Percentiles rank a stretch among this genome's conserved stretches.
phyloP scores from a whole-genome alignment of 1,284 basidiomycete genomes.

The Microbotryomycetes sp. region DNA sequence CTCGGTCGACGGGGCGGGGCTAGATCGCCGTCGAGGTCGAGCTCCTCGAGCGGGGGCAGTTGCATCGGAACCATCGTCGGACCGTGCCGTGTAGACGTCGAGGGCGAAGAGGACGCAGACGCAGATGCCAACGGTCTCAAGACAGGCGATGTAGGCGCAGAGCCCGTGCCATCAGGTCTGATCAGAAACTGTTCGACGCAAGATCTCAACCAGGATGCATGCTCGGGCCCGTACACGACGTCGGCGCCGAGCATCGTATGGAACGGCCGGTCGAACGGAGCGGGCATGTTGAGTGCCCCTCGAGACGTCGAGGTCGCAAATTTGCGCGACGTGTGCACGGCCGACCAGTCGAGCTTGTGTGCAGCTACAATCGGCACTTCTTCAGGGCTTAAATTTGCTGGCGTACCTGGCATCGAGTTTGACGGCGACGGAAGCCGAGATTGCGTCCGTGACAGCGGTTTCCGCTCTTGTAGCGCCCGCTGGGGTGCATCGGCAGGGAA shows the following conservation, averaged over 20 bases:
- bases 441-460: not conserved
- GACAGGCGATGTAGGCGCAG: not conserved
- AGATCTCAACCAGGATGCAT: constrained; percentile 59
- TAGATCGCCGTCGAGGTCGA: not conserved
- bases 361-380: constrained; percentile 10
- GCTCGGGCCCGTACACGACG: constrained; percentile 63
- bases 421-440: not conserved
- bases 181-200: constrained; percentile 54
- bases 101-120: no score
- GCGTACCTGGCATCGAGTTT: not conserved
- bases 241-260: constrained; percentile 70
- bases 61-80: not conserved
- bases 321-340: constrained; percentile 21
- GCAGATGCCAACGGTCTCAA: no score
- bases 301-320: constrained; percentile 11
- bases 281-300: not conserved
- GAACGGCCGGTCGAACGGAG: constrained; percentile 46
- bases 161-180: constrained; percentile 38
- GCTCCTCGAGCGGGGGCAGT: not conserved
- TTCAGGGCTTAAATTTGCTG: not conserved
- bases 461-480: not conserved
- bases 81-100: not conserved
- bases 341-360: constrained; percentile 30
- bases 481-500: not conserved
- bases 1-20: not conserved